Evolutionary conservation across 345 rosid genomes (phyloP), one percentile per base, ranked within the genome.

Genomic region (Reutealis trisperma): DNA sequence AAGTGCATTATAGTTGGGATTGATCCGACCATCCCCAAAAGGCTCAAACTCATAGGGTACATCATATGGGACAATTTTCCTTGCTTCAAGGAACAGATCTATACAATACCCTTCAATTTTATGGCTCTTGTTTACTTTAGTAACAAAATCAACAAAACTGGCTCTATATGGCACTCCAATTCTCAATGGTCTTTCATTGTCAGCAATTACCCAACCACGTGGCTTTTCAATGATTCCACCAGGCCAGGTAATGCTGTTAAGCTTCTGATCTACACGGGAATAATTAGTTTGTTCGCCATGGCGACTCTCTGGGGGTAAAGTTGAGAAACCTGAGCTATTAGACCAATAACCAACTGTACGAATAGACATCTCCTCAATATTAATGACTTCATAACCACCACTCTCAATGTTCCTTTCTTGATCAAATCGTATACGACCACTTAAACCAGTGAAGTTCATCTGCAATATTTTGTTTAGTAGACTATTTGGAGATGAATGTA

Each of bases 141-240:
- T 82, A 58, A 87, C 92, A 88, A 93, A 95, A 3, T 88, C 92
- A 67, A 79, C 86, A 76, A 88, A 95, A 83, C 99, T 93, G 73
- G 83, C 86, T 86, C 98, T 87, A 47, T 83, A 63, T n/a, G 99
- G 99, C 69, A 95, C 88, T 74, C 87, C 93, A 79, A 95, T 88
- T 83, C 89, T 88, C 81, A 95, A 70, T 12, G 94, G 97, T 37
- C 84, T 88, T 76, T 85, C 91, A 22, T 79, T 55, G 55, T 80
- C 83, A 52, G 97, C 91, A 80, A 93, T 83, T 68, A 87, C 89
- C 98, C 98, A 91, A 74, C 99, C 99, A 68, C 92, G 97, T 9
- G 98, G 99, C 71, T 6, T 86, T 77, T 85, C 84, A 16, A 73
- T 80, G 57, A 85, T 83, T 77, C 93, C 96, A 74, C 99, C 90